Percentiles rank a stretch among this genome's conserved stretches.
These are phyloP conservation scores for Sclerotinia minor DNA, from an alignment of 2,329 filamentous ascomycete species.

Conservation along the genomic window DNA sequence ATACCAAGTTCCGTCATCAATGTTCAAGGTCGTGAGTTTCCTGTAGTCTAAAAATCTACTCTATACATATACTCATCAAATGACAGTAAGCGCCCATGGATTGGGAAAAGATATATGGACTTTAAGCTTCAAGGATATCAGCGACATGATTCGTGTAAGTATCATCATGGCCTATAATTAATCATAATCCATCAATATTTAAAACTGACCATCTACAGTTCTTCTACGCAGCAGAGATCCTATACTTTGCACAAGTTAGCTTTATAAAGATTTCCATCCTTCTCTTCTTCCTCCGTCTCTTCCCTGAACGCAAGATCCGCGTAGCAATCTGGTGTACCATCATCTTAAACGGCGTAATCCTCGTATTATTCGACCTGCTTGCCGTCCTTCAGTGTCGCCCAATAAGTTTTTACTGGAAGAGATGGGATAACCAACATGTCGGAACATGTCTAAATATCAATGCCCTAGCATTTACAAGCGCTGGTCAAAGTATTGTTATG, in stretches of 20 bases:
- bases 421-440: conserved; percentile 50
- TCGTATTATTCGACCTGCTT: conserved; percentile 27
- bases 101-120: conserved; percentile 32
- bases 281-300: conserved; percentile 32
- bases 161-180: background rate
- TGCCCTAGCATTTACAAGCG: conserved; percentile 52
- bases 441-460: conserved; percentile 54
- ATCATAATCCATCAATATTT: background rate
- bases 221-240: conserved; percentile 29
- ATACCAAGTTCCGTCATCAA: conserved; percentile 19
- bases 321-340: conserved; percentile 22
- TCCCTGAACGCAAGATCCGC: conserved; percentile 26
- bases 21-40: conserved; percentile 16
- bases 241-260: conserved; percentile 29
- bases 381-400: conserved; percentile 49
- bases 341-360: conserved; percentile 20
- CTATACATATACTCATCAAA: background rate
- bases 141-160: conserved; percentile 27
- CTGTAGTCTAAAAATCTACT: too few species aligned
- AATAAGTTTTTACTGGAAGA: conserved; percentile 53
- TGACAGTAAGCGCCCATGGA: conserved; percentile 26
- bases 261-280: conserved; percentile 29
- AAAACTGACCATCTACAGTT: conserved; percentile 24
- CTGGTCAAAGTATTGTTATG: conserved; percentile 52
- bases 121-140: conserved; percentile 27